These are phyloP conservation scores for Graphilbum fragrans DNA, from an alignment of 2,329 filamentous ascomycete species.

Conservation along the genomic window DNA sequence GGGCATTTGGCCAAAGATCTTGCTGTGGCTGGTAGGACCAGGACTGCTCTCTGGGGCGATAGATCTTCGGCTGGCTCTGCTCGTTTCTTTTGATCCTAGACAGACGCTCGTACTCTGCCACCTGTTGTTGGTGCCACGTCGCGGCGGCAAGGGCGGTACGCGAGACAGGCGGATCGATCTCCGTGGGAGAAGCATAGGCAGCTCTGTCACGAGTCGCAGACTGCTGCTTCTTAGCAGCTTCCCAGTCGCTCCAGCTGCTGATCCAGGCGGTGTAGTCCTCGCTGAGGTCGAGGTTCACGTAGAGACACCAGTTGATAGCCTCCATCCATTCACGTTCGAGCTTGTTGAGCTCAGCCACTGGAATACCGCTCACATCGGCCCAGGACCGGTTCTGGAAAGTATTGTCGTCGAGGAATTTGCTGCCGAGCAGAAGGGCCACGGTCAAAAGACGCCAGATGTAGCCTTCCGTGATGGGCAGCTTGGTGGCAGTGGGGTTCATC, in stretches of 20 bases:
- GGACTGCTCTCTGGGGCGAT: slow-evolving; percentile 30
- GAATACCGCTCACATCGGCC: slow-evolving; percentile 88
- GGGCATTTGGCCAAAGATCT: slow-evolving; percentile 28
- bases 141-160: slow-evolving; percentile 26
- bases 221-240: slow-evolving; percentile 40
- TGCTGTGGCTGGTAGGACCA: slow-evolving; percentile 24
- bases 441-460: slow-evolving; percentile 83
- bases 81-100: slow-evolving; percentile 28
- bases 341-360: slow-evolving; percentile 70
- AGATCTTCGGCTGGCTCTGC: slow-evolving; percentile 18
- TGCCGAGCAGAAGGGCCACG: slow-evolving; percentile 71
- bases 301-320: slow-evolving; percentile 72
- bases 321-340: slow-evolving; percentile 82
- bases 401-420: slow-evolving; percentile 94
- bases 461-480: slow-evolving; percentile 48
- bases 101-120: slow-evolving; percentile 37
- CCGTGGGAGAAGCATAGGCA: too few relatives aligned
- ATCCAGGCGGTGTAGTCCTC: slow-evolving; percentile 58
- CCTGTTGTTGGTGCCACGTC: slow-evolving; percentile 41
- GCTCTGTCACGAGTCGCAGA: slow-evolving; percentile 37
- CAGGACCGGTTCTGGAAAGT: slow-evolving; percentile 96
- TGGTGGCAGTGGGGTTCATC: slow-evolving; percentile 20
- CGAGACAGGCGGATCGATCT: slow-evolving; percentile 15
- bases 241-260: slow-evolving; percentile 47
- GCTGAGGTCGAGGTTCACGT: slow-evolving; percentile 69